Evolutionary conservation across 768 basidiomycete genomes (phyloP), one percentile per base, ranked within the genome.

Genomic region (Tylopilus felleus): DNA sequence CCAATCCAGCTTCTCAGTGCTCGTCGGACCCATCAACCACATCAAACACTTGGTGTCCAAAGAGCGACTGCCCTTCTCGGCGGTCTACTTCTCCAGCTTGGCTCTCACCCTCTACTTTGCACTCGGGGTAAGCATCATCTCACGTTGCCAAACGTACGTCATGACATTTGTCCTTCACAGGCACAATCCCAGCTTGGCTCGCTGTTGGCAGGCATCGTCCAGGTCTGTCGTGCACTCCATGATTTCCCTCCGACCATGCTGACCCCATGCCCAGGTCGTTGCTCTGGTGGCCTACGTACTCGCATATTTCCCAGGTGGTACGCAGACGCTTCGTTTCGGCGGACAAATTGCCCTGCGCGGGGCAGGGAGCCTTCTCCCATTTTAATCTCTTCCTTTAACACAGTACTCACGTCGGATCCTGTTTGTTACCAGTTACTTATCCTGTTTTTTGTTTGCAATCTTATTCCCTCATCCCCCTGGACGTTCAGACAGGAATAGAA

Each of bases 221-320:
- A 94, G 71, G 83, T 85, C 60, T n/a, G 76, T 63, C 39, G 2
- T 2, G 50, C 9, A 14, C 17, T 13, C 14, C 14, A 10, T 33
- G 27, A 4, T 10, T 40, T 16, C 12, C 16, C 25, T 47, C 8
- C 10, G 13, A 16, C 13, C 39, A 9, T 12, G 22, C 40, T 57
- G 31, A 60, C 8, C 5, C 8, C 14, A 22, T 2, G 4, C 21
- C 8, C 64, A 92, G 82, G 83, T 97, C 38, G 74, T 90, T 41
- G 85, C 95, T 2, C 82, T 99, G 17, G 76, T 97, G 14, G 80
- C 88, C 14, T 99, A 99, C 66, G 80, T 98, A 8, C 77, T 93
- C 17, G 94, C 94, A 0, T 98, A 98, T 74, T 98, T 99, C 73
- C 97, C 97, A 19, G 94, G 91, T 10, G 96, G 88, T 27, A 80